A percentile compares a stretch with the other conserved stretches of the same genome.
phyloP scores from a whole-genome alignment of 257 asterid species.

The Gentiana straminea region DNA sequence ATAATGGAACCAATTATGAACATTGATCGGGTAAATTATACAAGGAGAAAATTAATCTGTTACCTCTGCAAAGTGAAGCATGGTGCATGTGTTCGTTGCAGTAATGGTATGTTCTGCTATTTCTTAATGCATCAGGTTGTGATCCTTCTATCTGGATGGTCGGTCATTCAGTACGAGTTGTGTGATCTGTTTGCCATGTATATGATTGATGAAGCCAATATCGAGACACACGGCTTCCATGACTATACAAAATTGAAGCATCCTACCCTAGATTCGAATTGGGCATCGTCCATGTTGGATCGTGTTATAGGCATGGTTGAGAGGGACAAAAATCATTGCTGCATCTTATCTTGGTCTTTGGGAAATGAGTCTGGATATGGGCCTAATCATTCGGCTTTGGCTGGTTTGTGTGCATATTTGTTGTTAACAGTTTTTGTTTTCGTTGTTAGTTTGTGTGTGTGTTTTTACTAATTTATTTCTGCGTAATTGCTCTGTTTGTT shows the following conservation, averaged over 20 bases:
- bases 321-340: conserved; percentile 92
- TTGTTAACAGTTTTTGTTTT: too few species aligned
- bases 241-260: conserved; percentile 55
- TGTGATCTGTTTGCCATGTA: conserved; percentile 98
- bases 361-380: conserved; percentile 97
- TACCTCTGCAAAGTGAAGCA: conserved; percentile 83
- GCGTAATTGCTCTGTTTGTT: too few species aligned
- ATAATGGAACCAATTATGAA: conserved; percentile 85
- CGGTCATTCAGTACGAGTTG: conserved; percentile 94
- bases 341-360: conserved; percentile 89
- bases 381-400: conserved; percentile 84
- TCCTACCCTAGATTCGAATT: conserved; percentile 69
- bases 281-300: conserved; percentile 90
- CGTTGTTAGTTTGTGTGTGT: too few species aligned
- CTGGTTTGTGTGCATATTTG: too few species aligned
- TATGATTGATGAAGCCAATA: conserved; percentile 99
- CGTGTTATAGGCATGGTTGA: conserved; percentile 96
- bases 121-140: conserved; percentile 30
- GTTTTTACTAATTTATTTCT: too few species aligned
- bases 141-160: conserved; percentile 31
- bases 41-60: conserved; percentile 68
- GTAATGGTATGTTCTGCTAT: conserved; percentile 79
- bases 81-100: conserved; percentile 97
- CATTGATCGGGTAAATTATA: conserved; percentile 54
- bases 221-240: conserved; percentile 93